Percentiles rank a stretch among this genome's conserved stretches.
These are phyloP conservation scores for Lepraria neglecta DNA, from an alignment of 495 filamentous ascomycete genomes.

Conservation along the genomic window DNA sequence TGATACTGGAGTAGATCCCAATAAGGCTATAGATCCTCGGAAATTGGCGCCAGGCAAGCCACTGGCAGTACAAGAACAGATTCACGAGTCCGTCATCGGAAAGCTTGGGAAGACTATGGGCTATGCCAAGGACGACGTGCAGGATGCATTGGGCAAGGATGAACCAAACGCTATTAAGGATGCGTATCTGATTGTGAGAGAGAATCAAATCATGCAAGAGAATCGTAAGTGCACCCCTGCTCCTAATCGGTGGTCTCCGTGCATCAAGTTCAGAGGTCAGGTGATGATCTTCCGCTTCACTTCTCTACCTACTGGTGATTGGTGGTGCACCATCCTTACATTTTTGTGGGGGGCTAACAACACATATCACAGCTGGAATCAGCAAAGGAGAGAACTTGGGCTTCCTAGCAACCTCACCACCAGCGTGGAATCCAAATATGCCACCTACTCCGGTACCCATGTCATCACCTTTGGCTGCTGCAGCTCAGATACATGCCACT, in stretches of 20 bases:
- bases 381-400: conserved; percentile 38
- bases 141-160: conserved; percentile 82
- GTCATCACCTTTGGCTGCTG: conserved; percentile 23
- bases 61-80: conserved; percentile 70
- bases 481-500: conserved; percentile 18
- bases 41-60: conserved; percentile 73
- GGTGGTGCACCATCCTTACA: neutral
- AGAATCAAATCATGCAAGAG: conserved; percentile 95
- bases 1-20: conserved; percentile 85
- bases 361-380: conserved; percentile 37
- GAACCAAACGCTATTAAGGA: conserved; percentile 98
- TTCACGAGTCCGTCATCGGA: conserved; percentile 83
- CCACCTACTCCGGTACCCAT: conserved; percentile 33
- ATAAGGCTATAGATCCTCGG: conserved; percentile 76
- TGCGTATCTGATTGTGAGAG: conserved; percentile 93
- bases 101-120: conserved; percentile 98
- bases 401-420: conserved; percentile 48
- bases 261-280: neutral
- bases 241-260: neutral
- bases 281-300: neutral
- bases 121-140: conserved; percentile 88
- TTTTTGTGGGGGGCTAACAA: conserved; percentile 2
- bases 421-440: conserved; percentile 39
- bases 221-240: conserved; percentile 57
- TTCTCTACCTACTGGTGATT: neutral